Evolutionary conservation across 805 yeast species (phyloP).

Genomic region (Metschnikowia cubensis): DNA sequence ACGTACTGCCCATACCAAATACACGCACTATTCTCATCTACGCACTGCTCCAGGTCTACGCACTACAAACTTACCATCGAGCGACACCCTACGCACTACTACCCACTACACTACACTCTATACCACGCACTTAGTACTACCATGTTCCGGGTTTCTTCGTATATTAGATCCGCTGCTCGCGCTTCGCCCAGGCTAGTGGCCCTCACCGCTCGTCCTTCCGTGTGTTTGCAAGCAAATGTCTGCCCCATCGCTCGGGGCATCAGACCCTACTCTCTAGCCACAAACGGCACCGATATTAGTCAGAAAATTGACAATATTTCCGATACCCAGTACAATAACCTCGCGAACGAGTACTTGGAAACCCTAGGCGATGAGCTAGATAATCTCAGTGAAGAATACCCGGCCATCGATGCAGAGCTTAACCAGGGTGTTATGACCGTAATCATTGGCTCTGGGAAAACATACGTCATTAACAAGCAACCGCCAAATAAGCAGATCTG

Average conservation of each 20-base stretch:
- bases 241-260: not conserved
- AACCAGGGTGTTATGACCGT: constrained; percentile 85
- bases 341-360: constrained; percentile 70
- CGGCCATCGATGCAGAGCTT: constrained; percentile 71
- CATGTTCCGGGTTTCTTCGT: not conserved
- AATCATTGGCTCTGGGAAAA: constrained; percentile 65
- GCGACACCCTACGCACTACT: too few species aligned
- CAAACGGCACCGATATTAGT: constrained; percentile 55
- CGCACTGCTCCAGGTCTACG: too few species aligned
- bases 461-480: constrained; percentile 92
- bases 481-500: constrained; percentile 97
- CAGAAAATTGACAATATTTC: constrained; percentile 47
- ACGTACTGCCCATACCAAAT: too few species aligned
- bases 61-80: too few species aligned
- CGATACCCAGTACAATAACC: constrained; percentile 53
- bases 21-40: too few species aligned
- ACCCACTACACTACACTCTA: not conserved
- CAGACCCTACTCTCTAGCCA: constrained; percentile 25
- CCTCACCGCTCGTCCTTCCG: not conserved
- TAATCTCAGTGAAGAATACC: constrained; percentile 54
- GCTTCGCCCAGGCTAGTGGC: not conserved
- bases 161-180: not conserved
- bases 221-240: not conserved
- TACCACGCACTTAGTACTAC: not conserved
- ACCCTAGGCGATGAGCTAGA: constrained; percentile 64